phyloP scores from a whole-genome alignment of 805 yeast genomes.

The Candida pini region DNA sequence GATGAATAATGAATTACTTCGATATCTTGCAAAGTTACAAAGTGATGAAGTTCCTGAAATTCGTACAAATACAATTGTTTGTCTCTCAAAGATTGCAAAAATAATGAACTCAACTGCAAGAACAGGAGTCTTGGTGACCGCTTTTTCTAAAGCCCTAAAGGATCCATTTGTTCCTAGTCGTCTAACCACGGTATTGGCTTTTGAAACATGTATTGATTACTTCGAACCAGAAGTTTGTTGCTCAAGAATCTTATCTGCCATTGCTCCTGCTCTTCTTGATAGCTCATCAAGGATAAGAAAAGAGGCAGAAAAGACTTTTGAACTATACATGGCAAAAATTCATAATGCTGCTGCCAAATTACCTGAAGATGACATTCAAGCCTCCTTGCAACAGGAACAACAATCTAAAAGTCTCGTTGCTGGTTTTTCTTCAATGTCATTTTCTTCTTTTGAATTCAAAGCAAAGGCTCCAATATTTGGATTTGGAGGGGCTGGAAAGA shows the following conservation, averaged over 20 bases:
- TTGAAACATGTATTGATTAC: constrained; percentile 55
- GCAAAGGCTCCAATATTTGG: constrained; percentile 13
- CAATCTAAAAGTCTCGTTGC: constrained; percentile 10
- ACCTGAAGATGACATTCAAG: constrained; percentile 23
- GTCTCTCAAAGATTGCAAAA: constrained; percentile 60
- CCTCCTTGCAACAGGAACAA: constrained; percentile 18
- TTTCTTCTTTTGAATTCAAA: constrained; percentile 18
- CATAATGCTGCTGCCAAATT: constrained; percentile 37
- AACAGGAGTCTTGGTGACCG: constrained; percentile 77
- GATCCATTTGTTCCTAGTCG: constrained; percentile 76
- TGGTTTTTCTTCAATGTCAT: constrained; percentile 16
- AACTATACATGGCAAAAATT: constrained; percentile 51
- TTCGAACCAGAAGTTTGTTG: constrained; percentile 75
- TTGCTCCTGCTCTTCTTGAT: constrained; percentile 82
- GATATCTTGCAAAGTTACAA: constrained; percentile 77
- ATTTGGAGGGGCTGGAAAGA: constrained; percentile 9
- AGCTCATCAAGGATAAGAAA: constrained; percentile 60
- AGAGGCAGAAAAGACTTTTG: constrained; percentile 67
- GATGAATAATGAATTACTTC: constrained; percentile 76
- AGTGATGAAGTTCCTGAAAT: constrained; percentile 71
- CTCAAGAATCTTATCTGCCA: constrained; percentile 72
- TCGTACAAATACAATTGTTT: constrained; percentile 68
- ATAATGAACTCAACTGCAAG: constrained; percentile 51
- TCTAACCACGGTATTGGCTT: constrained; percentile 69
- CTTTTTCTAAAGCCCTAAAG: constrained; percentile 74